Base-by-base conservation (phyloP, 169 alveolate genomes). In the Plasmodium reichenowi region DNA sequence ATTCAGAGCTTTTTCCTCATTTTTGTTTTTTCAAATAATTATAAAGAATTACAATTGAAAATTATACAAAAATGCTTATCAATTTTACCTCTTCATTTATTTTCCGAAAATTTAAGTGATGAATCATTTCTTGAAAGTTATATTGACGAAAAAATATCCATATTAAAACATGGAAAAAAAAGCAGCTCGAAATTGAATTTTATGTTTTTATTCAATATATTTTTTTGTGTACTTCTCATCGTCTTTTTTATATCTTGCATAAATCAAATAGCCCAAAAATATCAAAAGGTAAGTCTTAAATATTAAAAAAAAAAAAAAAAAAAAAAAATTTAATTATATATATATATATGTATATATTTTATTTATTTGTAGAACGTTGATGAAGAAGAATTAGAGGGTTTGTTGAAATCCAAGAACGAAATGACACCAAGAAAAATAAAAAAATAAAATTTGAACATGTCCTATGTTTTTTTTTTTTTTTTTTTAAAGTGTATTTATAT, bases 1-100 rank as follows among this genome's bases (percentile, higher is more conserved):
- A 88, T 95, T 48, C 95, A 94, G 93, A 74, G 95, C 88, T 62
- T 94, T 17, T 93, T 97, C 62, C 93, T 96, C 56, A 93, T 97
- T 32, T 94, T 97, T 88, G 52, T 95, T 45, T 97, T 95, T 91
- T 92, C 95, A 75, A 92, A 76, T 43, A 74, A 88, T 67, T 83
- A 83, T 74, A 83, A 58, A 67, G 91, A 29, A 47, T 38, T 68
- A 38, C 91, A 83, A 68, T 56, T 68, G 15, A 58, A 56, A 56
- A 83, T 83, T 29, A 20, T 70, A 17, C 70, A 68, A 24, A 83
- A 68, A 72, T 48, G 8, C 6, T 68, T 83, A 29, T 48, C 83
- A 17, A 12, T 68, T 83, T 56, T 83, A 22, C 91, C 91, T 24
- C 7, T 83, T 48, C 91, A 68, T 32, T 15, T 32, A 24, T 1